Percentiles rank a stretch among this genome's conserved stretches.
Evolutionary conservation across 2,329 filamentous ascomycete species (phyloP).

Genomic region (Penicillium glabrum): DNA sequence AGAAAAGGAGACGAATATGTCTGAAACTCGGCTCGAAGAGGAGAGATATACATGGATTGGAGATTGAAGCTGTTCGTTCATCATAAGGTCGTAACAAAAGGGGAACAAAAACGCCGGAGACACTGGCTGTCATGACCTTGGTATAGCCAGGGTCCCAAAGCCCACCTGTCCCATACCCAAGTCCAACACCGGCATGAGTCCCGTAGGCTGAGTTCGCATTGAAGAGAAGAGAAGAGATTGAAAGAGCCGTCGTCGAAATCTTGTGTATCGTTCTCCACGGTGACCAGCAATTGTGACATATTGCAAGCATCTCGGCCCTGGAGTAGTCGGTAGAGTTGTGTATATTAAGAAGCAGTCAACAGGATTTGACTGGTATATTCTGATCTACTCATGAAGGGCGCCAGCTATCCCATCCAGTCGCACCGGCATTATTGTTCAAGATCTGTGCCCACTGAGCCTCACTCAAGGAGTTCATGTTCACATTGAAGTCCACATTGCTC

Average conservation of each 20-base stretch:
- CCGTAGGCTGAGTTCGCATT: background rate
- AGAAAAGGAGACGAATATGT: background rate
- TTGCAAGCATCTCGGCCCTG: background rate
- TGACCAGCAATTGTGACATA: background rate
- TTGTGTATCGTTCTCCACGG: background rate
- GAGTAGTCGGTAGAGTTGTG: background rate
- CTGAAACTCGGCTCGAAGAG: background rate
- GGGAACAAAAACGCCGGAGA: background rate
- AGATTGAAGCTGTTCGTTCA: constrained; percentile 10
- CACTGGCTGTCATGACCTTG: background rate
- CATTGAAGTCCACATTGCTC: constrained; percentile 18
- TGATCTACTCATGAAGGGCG: constrained; percentile 15
- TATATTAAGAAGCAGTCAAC: background rate
- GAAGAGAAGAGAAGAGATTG: background rate
- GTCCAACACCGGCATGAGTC: background rate
- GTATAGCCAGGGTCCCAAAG: background rate
- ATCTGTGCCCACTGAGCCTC: constrained; percentile 40
- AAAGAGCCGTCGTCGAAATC: background rate
- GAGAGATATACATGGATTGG: constrained; percentile 4
- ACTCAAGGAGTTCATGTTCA: constrained; percentile 28
- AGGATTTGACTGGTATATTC: background rate
- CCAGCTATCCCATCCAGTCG: constrained; percentile 30
- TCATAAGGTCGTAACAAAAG: constrained; percentile 15
- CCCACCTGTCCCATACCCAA: background rate
- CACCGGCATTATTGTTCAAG: constrained; percentile 16